phyloP scores from a whole-genome alignment of 2,329 filamentous ascomycete species.

The Epichloe sylvatica region DNA sequence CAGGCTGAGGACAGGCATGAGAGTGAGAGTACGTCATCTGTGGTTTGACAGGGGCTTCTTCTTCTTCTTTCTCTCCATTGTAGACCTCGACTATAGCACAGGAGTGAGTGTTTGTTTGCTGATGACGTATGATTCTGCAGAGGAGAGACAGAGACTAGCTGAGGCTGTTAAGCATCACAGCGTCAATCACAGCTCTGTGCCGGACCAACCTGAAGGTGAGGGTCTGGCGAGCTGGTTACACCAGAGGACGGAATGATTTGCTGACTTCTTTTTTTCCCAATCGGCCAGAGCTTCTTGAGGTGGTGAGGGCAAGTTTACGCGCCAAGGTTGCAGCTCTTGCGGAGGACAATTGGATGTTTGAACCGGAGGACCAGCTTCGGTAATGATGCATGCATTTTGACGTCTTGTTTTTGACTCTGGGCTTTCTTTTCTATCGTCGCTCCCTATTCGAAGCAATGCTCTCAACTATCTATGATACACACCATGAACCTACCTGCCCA shows the following conservation, averaged over 20 bases:
- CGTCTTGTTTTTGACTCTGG: neutral
- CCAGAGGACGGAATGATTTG: neutral
- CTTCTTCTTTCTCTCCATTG: neutral
- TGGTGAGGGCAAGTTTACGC: conserved; percentile 54
- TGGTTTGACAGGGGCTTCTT: neutral
- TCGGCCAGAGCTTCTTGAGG: conserved; percentile 51
- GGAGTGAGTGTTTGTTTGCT: neutral
- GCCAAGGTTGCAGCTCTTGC: conserved; percentile 60
- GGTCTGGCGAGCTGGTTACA: neutral
- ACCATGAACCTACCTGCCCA: conserved; percentile 1
- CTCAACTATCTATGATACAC: neutral
- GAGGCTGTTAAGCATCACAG: conserved; percentile 50
- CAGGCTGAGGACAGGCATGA: conserved; percentile 44
- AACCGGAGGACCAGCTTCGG: conserved; percentile 45
- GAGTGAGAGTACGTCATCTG: conserved; percentile 33
- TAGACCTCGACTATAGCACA: too few relatives aligned
- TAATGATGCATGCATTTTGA: conserved; percentile 11
- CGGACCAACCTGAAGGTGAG: conserved; percentile 53
- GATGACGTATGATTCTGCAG: conserved; percentile 18
- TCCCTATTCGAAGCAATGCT: too few relatives aligned
- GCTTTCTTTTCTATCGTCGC: neutral
- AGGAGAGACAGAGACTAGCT: conserved; percentile 44
- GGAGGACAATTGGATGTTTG: conserved; percentile 88
- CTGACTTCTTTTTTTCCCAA: neutral
- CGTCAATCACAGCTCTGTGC: conserved; percentile 37